Conservation (phyloP, 2,329 filamentous ascomycete species). For the Thermoascus crustaceus region DNA sequence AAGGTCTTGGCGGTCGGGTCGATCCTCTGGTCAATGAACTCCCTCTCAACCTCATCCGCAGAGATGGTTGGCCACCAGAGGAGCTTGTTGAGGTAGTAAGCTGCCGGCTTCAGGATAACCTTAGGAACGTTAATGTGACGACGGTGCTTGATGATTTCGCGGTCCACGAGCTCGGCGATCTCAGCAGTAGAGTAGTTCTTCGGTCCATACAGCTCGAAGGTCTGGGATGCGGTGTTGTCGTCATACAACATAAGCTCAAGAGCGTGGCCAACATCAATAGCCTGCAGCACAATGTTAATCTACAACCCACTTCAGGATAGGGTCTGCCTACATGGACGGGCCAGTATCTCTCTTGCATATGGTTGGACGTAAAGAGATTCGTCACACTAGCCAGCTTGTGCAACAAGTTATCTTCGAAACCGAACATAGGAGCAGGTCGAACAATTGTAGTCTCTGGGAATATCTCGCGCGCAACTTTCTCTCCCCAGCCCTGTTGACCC, state of each 20-base stretch:
- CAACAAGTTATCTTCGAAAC: slow-evolving; percentile 87
- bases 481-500: slow-evolving; percentile 57
- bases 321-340: slow-evolving; percentile 68
- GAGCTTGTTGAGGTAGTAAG: slow-evolving; percentile 65
- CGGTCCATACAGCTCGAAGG: slow-evolving; percentile 89
- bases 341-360: slow-evolving; percentile 84
- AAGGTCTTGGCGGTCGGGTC: slow-evolving; percentile 91
- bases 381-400: slow-evolving; percentile 71
- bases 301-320: neutral
- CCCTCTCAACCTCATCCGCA: slow-evolving; percentile 77
- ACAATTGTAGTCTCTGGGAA: slow-evolving; percentile 98
- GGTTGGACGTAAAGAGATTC: slow-evolving; percentile 82
- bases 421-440: slow-evolving; percentile 85
- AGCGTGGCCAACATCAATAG: slow-evolving; percentile 80
- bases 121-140: slow-evolving; percentile 89
- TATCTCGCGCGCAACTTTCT: slow-evolving; percentile 75
- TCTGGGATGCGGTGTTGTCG: slow-evolving; percentile 81
- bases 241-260: slow-evolving; percentile 87
- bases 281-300: slow-evolving; percentile 40
- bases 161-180: slow-evolving; percentile 79
- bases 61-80: slow-evolving; percentile 86
- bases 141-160: slow-evolving; percentile 83
- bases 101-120: slow-evolving; percentile 64
- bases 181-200: slow-evolving; percentile 85
- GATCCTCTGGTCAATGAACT: slow-evolving; percentile 88